Evolutionary conservation across 163 green algal species (phyloP), one percentile per base, ranked within the genome.

Genomic region (Coccomyxa subellipsoidea): DNA sequence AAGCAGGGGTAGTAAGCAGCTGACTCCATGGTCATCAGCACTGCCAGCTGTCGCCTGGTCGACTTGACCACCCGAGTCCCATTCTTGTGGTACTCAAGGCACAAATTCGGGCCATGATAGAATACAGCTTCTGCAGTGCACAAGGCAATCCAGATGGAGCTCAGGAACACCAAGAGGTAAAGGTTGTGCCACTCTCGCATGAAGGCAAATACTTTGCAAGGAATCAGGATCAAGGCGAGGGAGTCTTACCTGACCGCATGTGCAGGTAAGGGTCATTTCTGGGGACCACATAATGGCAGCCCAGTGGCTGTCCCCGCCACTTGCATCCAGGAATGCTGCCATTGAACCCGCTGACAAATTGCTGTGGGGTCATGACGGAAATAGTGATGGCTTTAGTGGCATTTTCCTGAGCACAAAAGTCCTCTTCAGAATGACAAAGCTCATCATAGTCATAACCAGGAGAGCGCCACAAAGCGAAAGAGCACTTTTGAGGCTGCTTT

Each of bases 261-360:
- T 73, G 66, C 66, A 73, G 29, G 4, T 5, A 23, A 73, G 29
- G n/a, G 12, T 34, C 66, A 73, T 35, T 35, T 37, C 29, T 35
- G 66, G 29, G 66, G 66, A 73, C 66, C 66, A 73, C 66, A 73
- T 37, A 73, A 35, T 73, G 29, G 66, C 66, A 73, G 66, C 29
- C 66, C 29, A 73, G 29, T 9, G 29, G 27, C 29, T 35, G 66
- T 34, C n/a, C 66, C 29, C 7, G 66, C 66, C 66, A 73, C 12
- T 34, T 9, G 27, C 66, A 73, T 34, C n/a, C 66, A 35, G 66
- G 29, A 23, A 73, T 37, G 29, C 29, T 37, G 66, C 66, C 29
- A 34, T 73, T 35, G n/a, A 73, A 73, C 21, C 66, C 66, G n/a
- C 66, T 35, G 66, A 73, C n/a, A 35, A 37, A 73, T 9, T 73